Percentiles rank a stretch among this genome's conserved stretches.
Evolutionary conservation across 2,329 filamentous ascomycete species (phyloP).

Genomic region (Cryphonectria nitschkei): DNA sequence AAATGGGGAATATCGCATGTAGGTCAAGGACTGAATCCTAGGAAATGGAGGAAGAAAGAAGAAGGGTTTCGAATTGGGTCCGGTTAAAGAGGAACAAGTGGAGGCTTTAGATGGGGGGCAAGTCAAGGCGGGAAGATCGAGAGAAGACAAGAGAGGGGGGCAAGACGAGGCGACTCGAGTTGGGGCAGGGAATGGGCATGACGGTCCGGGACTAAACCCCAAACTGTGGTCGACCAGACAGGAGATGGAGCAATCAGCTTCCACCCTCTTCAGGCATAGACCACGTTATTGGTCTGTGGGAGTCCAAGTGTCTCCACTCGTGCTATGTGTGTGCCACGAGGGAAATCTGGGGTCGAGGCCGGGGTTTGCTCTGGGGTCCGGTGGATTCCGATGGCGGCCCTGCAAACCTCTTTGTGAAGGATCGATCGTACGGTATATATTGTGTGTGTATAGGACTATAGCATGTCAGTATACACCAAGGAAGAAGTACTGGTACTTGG

Average conservation of each 20-base stretch:
- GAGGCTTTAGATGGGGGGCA: constrained; percentile 4
- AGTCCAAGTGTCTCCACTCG: constrained; percentile 23
- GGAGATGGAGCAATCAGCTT: constrained; percentile 17
- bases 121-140: not conserved
- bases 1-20: not conserved
- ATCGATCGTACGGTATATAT: not conserved
- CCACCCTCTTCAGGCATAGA: constrained; percentile 2
- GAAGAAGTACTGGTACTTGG: not conserved
- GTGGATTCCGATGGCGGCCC: constrained; percentile 6
- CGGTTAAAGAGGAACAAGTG: constrained; percentile 16
- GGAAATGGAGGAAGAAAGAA: constrained; percentile 11
- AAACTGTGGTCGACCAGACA: constrained; percentile 5
- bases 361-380: constrained; percentile 21
- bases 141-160: constrained; percentile 4
- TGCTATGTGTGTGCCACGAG: constrained; percentile 21
- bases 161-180: not conserved
- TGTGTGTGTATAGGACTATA: too few species aligned
- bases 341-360: constrained; percentile 29
- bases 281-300: constrained; percentile 26
- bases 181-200: constrained; percentile 1
- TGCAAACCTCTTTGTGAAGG: not conserved
- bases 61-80: constrained; percentile 18
- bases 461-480: too few species aligned
- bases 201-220: constrained; percentile 18
- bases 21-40: not conserved